Evolutionary conservation across 495 filamentous ascomycete genomes (phyloP).

Genomic region (Aspergillus saccharolyticus): DNA sequence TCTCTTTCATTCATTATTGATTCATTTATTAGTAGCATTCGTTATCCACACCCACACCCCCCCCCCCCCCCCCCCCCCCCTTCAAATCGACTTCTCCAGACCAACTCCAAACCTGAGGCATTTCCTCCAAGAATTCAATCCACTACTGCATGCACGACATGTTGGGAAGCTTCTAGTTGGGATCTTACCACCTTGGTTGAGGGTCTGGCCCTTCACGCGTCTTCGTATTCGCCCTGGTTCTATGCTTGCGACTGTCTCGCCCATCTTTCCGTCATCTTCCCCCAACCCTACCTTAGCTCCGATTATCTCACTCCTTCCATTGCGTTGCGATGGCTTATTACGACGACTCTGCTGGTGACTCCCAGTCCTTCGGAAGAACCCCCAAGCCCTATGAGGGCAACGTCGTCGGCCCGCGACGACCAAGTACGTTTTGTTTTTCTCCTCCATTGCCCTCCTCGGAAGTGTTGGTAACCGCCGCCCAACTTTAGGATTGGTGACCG

Average conservation of each 20-base stretch:
- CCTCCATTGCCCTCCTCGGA: not conserved
- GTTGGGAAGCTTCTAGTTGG: conserved; percentile 6
- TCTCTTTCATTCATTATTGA: not conserved
- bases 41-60: too few relatives aligned
- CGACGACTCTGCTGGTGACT: conserved; percentile 38
- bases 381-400: conserved; percentile 37
- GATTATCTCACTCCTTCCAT: not conserved
- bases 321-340: conserved; percentile 37
- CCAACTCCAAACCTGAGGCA: not conserved
- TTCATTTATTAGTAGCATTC: too few relatives aligned
- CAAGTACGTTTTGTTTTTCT: conserved; percentile 30
- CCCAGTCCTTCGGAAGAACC: conserved; percentile 28
- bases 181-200: conserved; percentile 2
- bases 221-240: not conserved
- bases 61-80: too few relatives aligned
- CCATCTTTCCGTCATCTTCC: conserved; percentile 8
- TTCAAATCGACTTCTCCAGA: not conserved
- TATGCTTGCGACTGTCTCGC: conserved; percentile 11
- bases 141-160: conserved; percentile 12
- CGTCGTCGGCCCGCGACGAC: conserved; percentile 37
- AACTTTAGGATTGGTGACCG: conserved; percentile 65
- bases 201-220: not conserved
- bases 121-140: not conserved
- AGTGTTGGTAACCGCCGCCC: not conserved
- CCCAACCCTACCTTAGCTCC: not conserved